A percentile compares a stretch with the other conserved stretches of the same genome.
These are phyloP conservation scores for Phlyctochytrium bullatum DNA, from an alignment of 192 early-diverging fungal genomes.

Conservation along the genomic window DNA sequence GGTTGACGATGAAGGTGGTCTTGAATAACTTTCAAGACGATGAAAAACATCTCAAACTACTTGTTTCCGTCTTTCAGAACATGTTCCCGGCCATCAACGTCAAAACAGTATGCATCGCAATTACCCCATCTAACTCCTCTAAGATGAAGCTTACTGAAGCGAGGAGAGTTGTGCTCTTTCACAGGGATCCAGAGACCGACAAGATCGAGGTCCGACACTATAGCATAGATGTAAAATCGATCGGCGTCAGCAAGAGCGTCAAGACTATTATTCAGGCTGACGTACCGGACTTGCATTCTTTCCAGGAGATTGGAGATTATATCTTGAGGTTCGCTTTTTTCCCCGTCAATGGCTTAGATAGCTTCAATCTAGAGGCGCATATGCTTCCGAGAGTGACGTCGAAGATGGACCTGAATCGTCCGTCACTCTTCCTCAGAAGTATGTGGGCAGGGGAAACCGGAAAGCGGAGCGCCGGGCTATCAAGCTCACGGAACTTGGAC, in stretches of 20 bases:
- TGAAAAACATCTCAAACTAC: slow-evolving; percentile 79
- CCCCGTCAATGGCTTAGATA: slow-evolving; percentile 3
- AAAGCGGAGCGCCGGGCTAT: slow-evolving; percentile 82
- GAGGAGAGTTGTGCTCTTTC: slow-evolving; percentile 87
- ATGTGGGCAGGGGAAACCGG: slow-evolving; percentile 68
- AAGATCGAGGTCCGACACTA: slow-evolving; percentile 95
- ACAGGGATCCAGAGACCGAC: slow-evolving; percentile 76
- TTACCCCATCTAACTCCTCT: not conserved
- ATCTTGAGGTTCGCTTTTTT: slow-evolving; percentile 59
- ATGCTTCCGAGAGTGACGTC: slow-evolving; percentile 86
- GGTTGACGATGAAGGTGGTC: slow-evolving; percentile 52
- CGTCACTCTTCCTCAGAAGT: slow-evolving; percentile 80
- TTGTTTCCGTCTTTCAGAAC: slow-evolving; percentile 94
- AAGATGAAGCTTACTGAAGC: slow-evolving; percentile 89
- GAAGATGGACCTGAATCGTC: slow-evolving; percentile 88
- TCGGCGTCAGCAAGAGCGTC: slow-evolving; percentile 88
- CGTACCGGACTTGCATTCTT: slow-evolving; percentile 74
- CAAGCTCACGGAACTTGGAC: slow-evolving; percentile 84
- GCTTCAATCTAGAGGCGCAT: slow-evolving; percentile 54
- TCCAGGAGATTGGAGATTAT: slow-evolving; percentile 91
- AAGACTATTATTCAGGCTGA: slow-evolving; percentile 76
- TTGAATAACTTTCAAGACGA: slow-evolving; percentile 76
- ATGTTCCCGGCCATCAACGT: slow-evolving; percentile 97
- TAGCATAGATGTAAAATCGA: slow-evolving; percentile 78
- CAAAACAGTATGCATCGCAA: slow-evolving; percentile 55